These are phyloP conservation scores for Candida vaughaniae DNA, from an alignment of 805 yeast species.

Conservation along the genomic window DNA sequence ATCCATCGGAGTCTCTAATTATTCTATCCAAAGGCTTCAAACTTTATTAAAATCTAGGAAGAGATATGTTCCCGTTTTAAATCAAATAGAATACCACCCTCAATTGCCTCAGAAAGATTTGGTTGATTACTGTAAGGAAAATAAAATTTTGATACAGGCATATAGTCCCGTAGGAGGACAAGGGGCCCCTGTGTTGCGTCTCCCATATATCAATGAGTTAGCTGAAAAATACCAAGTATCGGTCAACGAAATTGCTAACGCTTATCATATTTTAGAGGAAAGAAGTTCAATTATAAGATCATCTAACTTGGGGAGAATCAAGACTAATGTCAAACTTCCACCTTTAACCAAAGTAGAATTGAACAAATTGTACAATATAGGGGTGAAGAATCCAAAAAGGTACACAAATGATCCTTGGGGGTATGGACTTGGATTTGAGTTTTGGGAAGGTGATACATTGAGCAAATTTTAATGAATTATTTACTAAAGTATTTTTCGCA, in stretches of 20 bases:
- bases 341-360: conserved; percentile 38
- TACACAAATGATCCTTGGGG: conserved; percentile 37
- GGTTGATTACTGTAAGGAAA: conserved; percentile 33
- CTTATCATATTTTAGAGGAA: conserved; percentile 62
- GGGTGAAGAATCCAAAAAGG: conserved; percentile 30
- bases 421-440: conserved; percentile 33
- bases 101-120: conserved; percentile 41
- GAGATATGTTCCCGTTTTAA: conserved; percentile 27
- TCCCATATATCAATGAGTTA: conserved; percentile 49
- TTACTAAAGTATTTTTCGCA: too few species aligned
- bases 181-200: conserved; percentile 62
- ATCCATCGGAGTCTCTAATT: conserved; percentile 39
- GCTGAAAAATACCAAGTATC: conserved; percentile 56
- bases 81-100: conserved; percentile 38
- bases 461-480: too few species aligned
- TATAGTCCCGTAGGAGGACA: conserved; percentile 64
- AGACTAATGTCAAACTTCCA: conserved; percentile 33
- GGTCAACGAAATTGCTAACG: conserved; percentile 56
- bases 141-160: conserved; percentile 47
- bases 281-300: conserved; percentile 70
- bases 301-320: conserved; percentile 62
- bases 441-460: conserved; percentile 39
- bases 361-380: conserved; percentile 26
- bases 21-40: conserved; percentile 26
- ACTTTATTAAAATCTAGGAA: conserved; percentile 23